Evolutionary conservation across 2,329 filamentous ascomycete genomes (phyloP).

Genomic region (Paramyrothecium roridum): DNA sequence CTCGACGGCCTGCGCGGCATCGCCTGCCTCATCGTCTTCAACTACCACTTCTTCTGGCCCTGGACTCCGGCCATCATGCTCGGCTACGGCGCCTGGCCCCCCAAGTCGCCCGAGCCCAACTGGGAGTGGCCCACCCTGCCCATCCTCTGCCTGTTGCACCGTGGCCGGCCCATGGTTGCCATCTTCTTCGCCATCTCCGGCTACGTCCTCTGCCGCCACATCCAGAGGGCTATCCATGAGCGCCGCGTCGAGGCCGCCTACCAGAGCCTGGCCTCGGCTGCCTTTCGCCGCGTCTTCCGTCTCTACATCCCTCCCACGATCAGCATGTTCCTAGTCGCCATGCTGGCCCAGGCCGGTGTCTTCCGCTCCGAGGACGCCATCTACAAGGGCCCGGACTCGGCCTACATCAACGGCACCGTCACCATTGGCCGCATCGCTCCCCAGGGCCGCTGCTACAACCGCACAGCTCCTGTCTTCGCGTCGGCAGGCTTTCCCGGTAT

Average conservation of each 20-base stretch:
- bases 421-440: slow-evolving; percentile 13
- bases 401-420: slow-evolving; percentile 36
- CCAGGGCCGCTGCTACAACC: slow-evolving; percentile 21
- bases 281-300: slow-evolving; percentile 34
- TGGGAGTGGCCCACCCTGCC: slow-evolving; percentile 27
- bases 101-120: slow-evolving; percentile 30
- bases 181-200: slow-evolving; percentile 42
- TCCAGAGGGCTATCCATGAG: slow-evolving; percentile 32
- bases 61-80: slow-evolving; percentile 37
- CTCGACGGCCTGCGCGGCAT: slow-evolving; percentile 39
- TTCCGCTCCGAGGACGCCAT: slow-evolving; percentile 31
- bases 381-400: slow-evolving; percentile 33
- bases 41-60: slow-evolving; percentile 38
- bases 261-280: slow-evolving; percentile 31
- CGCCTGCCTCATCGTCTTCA: slow-evolving; percentile 39
- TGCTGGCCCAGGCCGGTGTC: slow-evolving; percentile 32
- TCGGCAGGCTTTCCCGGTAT: slow-evolving; percentile 22
- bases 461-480: slow-evolving; percentile 11
- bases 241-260: slow-evolving; percentile 30
- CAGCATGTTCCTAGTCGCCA: slow-evolving; percentile 35
- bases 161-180: slow-evolving; percentile 37
- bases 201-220: slow-evolving; percentile 37
- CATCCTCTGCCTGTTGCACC: slow-evolving; percentile 36
- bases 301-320: slow-evolving; percentile 37
- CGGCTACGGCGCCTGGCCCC: slow-evolving; percentile 33